A percentile compares a stretch with the other conserved stretches of the same genome.
phyloP scores from a whole-genome alignment of 805 yeast genomes.

The Metschnikowia kofuensis region DNA sequence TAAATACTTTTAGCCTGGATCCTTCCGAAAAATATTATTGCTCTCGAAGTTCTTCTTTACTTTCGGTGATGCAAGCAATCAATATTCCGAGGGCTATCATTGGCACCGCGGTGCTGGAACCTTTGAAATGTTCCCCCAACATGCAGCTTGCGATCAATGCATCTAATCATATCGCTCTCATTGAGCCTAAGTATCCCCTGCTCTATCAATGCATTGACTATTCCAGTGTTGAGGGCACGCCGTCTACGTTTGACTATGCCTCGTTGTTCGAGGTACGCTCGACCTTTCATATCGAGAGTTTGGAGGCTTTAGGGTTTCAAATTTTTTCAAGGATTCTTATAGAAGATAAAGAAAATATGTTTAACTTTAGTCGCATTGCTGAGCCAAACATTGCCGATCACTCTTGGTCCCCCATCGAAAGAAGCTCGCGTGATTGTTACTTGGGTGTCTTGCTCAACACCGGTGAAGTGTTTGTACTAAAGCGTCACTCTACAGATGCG shows the following conservation, averaged over 20 bases:
- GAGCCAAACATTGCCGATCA: conserved; percentile 36
- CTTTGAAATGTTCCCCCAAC: conserved; percentile 36
- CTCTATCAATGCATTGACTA: conserved; percentile 25
- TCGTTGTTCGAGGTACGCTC: conserved; percentile 25
- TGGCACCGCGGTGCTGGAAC: conserved; percentile 19
- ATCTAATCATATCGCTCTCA: conserved; percentile 29
- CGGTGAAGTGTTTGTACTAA: conserved; percentile 35
- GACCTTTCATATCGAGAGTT: conserved; percentile 27
- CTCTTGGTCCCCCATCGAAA: conserved; percentile 30
- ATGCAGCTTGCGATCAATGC: conserved; percentile 36
- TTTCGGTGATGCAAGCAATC: conserved; percentile 5
- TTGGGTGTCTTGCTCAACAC: conserved; percentile 37
- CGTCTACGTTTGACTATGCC: conserved; percentile 15
- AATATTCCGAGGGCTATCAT: conserved; percentile 14
- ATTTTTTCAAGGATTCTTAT: conserved; percentile 26
- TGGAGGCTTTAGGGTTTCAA: conserved; percentile 29
- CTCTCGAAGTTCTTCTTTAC: not conserved
- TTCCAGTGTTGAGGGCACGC: not conserved
- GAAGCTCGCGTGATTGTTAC: conserved; percentile 24
- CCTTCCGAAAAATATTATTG: too few relatives aligned
- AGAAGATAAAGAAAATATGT: conserved; percentile 26
- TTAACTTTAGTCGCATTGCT: conserved; percentile 28
- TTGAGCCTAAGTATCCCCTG: conserved; percentile 39
- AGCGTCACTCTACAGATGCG: conserved; percentile 23
- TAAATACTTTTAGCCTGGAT: too few relatives aligned